Evolutionary conservation across 2,329 filamentous ascomycete species (phyloP), one percentile per base, ranked within the genome.

Genomic region (Xylaria sp.): DNA sequence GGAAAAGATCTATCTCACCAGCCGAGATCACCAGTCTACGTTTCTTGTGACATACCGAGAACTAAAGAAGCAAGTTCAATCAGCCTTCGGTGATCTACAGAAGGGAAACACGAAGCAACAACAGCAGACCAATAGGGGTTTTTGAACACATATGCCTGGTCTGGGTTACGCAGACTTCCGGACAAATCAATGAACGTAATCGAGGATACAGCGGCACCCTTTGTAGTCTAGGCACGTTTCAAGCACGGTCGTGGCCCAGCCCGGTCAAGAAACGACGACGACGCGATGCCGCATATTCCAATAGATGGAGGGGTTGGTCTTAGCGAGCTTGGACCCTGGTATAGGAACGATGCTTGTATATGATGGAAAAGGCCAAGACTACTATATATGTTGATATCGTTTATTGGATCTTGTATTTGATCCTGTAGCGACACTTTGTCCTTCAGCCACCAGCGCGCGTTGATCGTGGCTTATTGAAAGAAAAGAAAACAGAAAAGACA

Each of bases 41-140:
- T 90, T 98, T 72, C 84, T 97, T 57, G 88, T 97, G 62, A 94
- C 87, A 67, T 99, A 96, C 75, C 91, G 92, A 75, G 95, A 98
- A 76, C 77, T 99, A 64, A 96, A 86, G 77, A 86, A 87, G 74
- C 84, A 87, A 73, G 76, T 87, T 48, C 78, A 79, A 40, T 79
- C 79, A 54, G 81, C 86, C 2, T 89, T 88, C 68, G 80, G 80
- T 33, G 86, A 89, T 55, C 78, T 89, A 54, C 76, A 81, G 54
- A 86, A 85, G 73, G 76, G 60, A n/a, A 63, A 61, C 49, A 67
- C 58, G 54, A 72, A 66, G 52, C 63, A 70, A 46, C 62, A 62
- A 41, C 67, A 64, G 59, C 58, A 38, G 31, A 53, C 59, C 29
- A 66, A 49, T 46, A 66, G 68, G 54, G 62, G 60, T 47, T 72